Percentiles rank a stretch among this genome's conserved stretches.
phyloP scores from a whole-genome alignment of 345 rosid species.

The Linum usitatissimum region DNA sequence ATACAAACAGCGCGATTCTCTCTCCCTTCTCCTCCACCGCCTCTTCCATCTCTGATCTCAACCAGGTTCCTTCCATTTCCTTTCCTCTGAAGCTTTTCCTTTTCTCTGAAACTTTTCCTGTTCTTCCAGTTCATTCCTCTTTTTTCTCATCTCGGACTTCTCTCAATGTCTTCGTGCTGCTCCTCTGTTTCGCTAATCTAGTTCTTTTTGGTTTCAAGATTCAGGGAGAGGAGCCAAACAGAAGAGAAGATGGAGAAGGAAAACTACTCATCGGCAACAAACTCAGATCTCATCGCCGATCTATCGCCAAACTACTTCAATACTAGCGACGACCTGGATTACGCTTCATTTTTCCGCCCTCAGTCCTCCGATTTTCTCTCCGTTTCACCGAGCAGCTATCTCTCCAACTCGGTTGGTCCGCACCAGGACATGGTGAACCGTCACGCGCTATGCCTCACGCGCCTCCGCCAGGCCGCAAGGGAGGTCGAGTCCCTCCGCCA shows the following conservation, averaged over 20 bases:
- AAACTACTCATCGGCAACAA: neutral
- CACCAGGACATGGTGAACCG: slow-evolving; percentile 42
- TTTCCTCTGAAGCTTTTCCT: neutral
- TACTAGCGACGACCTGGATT: neutral
- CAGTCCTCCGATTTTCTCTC: neutral
- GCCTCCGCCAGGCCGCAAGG: slow-evolving; percentile 34
- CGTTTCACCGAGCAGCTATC: neutral
- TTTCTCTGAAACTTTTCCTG: neutral
- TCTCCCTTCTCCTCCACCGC: neutral
- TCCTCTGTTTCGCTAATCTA: neutral
- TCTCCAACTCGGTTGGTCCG: slow-evolving; percentile 20
- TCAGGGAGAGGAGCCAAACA: neutral
- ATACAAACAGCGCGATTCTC: neutral
- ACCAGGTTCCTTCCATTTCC: neutral
- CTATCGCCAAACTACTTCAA: neutral
- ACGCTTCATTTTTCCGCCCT: neutral
- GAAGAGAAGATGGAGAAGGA: neutral
- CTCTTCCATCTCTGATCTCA: neutral
- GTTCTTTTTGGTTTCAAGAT: neutral
- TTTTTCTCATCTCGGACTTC: neutral
- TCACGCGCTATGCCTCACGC: slow-evolving; percentile 32
- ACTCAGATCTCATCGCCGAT: neutral
- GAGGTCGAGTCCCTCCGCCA: slow-evolving; percentile 52
- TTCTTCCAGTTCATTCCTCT: neutral
- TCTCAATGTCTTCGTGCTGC: neutral